A percentile compares a stretch with the other conserved stretches of the same genome.
Conservation (phyloP, 305 asterid species). For the Solanum hybrid region DNA sequence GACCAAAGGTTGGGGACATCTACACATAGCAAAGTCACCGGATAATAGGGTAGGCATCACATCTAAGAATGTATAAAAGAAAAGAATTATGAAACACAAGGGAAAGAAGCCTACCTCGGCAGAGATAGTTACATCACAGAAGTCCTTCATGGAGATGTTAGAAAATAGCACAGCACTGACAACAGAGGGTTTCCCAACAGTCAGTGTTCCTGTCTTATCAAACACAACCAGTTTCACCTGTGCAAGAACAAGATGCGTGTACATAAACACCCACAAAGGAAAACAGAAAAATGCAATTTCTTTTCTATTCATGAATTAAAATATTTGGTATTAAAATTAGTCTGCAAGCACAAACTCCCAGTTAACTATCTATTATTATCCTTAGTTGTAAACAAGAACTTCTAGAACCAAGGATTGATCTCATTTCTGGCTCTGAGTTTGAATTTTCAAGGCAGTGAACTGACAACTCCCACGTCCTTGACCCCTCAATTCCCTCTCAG, state of each 20-base stretch:
- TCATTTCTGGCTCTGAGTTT: background rate
- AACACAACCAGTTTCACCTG: conserved; percentile 80
- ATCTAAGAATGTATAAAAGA: background rate
- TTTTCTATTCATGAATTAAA: background rate
- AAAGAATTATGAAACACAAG: background rate
- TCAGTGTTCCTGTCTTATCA: conserved; percentile 92
- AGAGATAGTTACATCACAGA: conserved; percentile 75
- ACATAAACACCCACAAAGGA: background rate
- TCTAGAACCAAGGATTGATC: background rate
- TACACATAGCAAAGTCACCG: background rate
- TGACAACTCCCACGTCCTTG: background rate
- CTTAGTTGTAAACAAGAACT: background rate
- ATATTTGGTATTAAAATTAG: background rate
- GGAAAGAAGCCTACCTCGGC: conserved; percentile 59
- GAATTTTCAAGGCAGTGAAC: background rate
- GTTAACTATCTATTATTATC: background rate
- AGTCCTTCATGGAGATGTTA: conserved; percentile 58
- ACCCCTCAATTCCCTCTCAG: conserved; percentile 1
- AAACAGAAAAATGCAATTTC: background rate
- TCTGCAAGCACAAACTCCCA: background rate
- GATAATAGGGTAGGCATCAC: background rate
- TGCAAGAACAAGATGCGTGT: conserved; percentile 22
- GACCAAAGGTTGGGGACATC: background rate
- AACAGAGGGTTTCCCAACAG: conserved; percentile 85
- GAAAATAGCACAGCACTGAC: conserved; percentile 75